Conservation (phyloP, 176 grass and related monocot species). For the Oryza brachyantha region DNA sequence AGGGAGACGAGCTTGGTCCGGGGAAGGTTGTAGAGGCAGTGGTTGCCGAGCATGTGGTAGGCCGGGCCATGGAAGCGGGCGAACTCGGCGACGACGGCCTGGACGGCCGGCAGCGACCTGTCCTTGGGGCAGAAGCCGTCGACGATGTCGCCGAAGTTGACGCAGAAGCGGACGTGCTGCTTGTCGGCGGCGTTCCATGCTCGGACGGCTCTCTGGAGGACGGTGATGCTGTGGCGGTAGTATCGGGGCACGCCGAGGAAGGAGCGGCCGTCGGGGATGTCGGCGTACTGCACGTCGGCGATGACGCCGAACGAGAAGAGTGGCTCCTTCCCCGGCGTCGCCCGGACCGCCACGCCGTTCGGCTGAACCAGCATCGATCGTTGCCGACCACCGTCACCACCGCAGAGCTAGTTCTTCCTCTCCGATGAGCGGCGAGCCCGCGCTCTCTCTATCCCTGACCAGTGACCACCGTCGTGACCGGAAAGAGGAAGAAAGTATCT, state of each 20-base stretch:
- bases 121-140: slow-evolving; percentile 74
- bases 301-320: slow-evolving; percentile 84
- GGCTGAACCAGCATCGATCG: slow-evolving; percentile 25
- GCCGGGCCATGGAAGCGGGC: slow-evolving; percentile 53
- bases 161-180: slow-evolving; percentile 39
- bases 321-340: slow-evolving; percentile 15
- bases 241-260: slow-evolving; percentile 66
- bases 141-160: slow-evolving; percentile 87
- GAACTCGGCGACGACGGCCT: slow-evolving; percentile 62
- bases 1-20: slow-evolving; percentile 48
- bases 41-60: slow-evolving; percentile 95
- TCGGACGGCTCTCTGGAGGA: slow-evolving; percentile 62
- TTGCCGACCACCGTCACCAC: not conserved
- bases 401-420: not conserved
- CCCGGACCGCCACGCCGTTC: not conserved
- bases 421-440: not conserved
- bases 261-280: slow-evolving; percentile 78
- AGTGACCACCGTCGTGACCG: not conserved
- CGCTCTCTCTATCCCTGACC: too few relatives aligned
- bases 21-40: slow-evolving; percentile 86
- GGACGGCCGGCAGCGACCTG: slow-evolving; percentile 34
- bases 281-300: slow-evolving; percentile 76
- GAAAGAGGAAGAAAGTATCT: not conserved
- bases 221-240: slow-evolving; percentile 77
- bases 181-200: slow-evolving; percentile 54